A percentile compares a stretch with the other conserved stretches of the same genome.
Conservation (phyloP, 2,329 filamentous ascomycete species). For the Fusarium poae region DNA sequence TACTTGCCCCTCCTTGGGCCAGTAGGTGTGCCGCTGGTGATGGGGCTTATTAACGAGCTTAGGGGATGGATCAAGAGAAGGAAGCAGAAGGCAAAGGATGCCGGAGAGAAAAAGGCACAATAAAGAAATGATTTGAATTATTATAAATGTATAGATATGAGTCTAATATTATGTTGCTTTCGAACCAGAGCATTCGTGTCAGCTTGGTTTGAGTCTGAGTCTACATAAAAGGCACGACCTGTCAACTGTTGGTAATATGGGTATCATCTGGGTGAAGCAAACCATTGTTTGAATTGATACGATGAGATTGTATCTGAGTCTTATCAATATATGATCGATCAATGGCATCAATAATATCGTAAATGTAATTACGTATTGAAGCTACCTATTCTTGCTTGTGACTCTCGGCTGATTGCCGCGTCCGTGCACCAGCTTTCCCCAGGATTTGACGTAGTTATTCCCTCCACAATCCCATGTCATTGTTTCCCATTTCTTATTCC, state of each 20-base stretch:
- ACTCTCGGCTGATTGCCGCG: conserved; percentile 24
- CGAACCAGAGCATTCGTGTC: too few relatives aligned
- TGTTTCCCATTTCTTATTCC: conserved; percentile 5
- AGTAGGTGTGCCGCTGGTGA: conserved; percentile 87
- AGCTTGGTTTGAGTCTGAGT: too few relatives aligned
- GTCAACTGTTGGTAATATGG: not conserved
- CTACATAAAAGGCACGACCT: too few relatives aligned
- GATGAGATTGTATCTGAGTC: too few relatives aligned
- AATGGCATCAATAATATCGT: not conserved
- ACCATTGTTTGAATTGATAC: too few relatives aligned
- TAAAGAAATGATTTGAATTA: conserved; percentile 27
- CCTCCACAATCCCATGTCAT: conserved; percentile 23
- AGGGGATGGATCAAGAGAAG: conserved; percentile 69
- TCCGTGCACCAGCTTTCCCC: conserved; percentile 28
- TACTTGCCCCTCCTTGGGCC: conserved; percentile 93
- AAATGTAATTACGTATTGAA: conserved; percentile 11
- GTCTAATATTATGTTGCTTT: conserved; percentile 15
- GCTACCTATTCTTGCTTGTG: conserved; percentile 19
- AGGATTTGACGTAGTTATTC: conserved; percentile 33
- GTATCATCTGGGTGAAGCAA: not conserved
- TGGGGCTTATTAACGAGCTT: conserved; percentile 85
- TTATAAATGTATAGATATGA: conserved; percentile 37
- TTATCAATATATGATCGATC: not conserved
- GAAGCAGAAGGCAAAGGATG: conserved; percentile 58
- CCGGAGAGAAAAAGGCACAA: conserved; percentile 56